These are phyloP conservation scores for Halenospora varia DNA, from an alignment of 495 filamentous ascomycete species.

Conservation along the genomic window DNA sequence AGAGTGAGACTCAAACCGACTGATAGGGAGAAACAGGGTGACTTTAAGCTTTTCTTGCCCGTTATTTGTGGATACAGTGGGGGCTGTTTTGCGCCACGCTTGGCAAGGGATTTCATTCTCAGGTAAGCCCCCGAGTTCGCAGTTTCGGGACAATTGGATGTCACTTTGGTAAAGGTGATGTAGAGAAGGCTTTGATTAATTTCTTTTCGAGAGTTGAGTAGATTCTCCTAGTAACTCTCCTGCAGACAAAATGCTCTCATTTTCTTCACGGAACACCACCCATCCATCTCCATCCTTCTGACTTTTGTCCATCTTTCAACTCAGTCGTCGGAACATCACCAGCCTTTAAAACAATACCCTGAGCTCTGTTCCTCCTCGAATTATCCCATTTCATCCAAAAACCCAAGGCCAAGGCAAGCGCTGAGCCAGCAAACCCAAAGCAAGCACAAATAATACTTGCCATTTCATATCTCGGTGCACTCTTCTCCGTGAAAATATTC, in stretches of 20 bases:
- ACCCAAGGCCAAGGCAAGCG: neutral
- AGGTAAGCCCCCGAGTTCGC: neutral
- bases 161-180: neutral
- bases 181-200: constrained; percentile 1
- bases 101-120: neutral
- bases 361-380: neutral
- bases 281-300: constrained; percentile 13
- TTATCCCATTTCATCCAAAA: constrained; percentile 15
- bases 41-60: neutral
- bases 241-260: too few relatives aligned
- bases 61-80: neutral
- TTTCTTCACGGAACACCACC: constrained; percentile 8
- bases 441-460: constrained; percentile 9
- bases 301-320: constrained; percentile 6
- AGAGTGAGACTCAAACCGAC: neutral
- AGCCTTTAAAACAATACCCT: constrained; percentile 3
- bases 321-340: constrained; percentile 9
- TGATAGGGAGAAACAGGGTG: neutral
- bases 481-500: constrained; percentile 8
- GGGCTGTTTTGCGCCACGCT: neutral
- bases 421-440: constrained; percentile 5
- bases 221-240: too few relatives aligned
- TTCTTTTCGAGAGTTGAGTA: constrained; percentile 14
- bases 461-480: constrained; percentile 8
- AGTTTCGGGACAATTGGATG: too few relatives aligned